Evolutionary conservation across 148 eudicot genomes (phyloP).

Genomic region (Chenopodium berlandieri): DNA sequence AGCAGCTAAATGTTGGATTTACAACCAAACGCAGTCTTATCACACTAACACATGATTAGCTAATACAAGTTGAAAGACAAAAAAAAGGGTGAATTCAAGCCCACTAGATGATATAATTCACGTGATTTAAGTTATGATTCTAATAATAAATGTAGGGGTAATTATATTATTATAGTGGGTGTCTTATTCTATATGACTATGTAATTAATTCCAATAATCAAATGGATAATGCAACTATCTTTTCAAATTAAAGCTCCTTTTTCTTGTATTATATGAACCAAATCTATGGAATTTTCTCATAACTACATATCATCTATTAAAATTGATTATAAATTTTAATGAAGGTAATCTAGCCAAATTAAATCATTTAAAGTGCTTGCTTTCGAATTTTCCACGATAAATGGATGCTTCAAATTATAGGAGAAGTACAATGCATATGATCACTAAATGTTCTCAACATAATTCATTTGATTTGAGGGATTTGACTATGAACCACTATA

Average conservation of each 20-base stretch:
- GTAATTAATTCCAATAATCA: neutral
- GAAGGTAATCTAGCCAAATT: constrained; percentile 11
- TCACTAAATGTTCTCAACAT: constrained; percentile 19
- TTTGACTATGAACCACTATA: constrained; percentile 23
- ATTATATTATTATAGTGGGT: neutral
- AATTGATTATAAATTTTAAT: neutral
- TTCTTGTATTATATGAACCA: constrained; percentile 18
- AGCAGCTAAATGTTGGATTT: neutral
- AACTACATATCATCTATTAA: neutral
- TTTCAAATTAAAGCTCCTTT: constrained; percentile 15
- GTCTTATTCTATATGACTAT: neutral
- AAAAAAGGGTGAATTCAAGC: neutral
- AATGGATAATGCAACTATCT: constrained; percentile 13
- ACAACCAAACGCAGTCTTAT: neutral
- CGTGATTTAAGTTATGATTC: neutral
- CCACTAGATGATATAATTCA: neutral
- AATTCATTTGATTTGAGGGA: constrained; percentile 7
- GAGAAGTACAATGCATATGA: constrained; percentile 32
- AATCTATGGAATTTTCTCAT: constrained; percentile 18
- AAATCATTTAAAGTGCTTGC: constrained; percentile 20
- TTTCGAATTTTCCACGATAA: constrained; percentile 12
- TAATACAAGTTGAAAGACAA: neutral
- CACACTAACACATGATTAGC: neutral
- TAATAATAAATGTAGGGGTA: neutral
- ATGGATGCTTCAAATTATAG: neutral